Base-by-base conservation (phyloP, 2,329 filamentous ascomycete genomes). In the Colletotrichum sp. region DNA sequence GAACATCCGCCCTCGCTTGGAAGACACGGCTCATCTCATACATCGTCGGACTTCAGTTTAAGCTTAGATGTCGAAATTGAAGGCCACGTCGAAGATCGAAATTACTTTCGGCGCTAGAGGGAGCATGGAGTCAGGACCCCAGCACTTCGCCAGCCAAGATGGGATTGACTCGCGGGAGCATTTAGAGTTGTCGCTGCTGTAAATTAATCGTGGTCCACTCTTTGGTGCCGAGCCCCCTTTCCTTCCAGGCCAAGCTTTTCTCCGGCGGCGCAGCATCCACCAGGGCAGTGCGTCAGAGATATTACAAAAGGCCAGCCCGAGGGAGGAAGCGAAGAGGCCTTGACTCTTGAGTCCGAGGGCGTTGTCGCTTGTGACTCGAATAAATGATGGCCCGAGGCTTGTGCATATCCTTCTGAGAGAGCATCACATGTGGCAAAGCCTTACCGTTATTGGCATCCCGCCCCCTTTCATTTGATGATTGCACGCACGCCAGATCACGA, bases 151-250 rank as follows among this genome's bases (percentile, higher is more conserved):
- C 44, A 52, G 44, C n/a, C 26, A 13, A n/a, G 32, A 63, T 12
- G 39, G 28, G 44, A 34, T 64, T 64, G 63, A 69, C 57, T 73
- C 57, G 64, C 34, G 26, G 34, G n/a, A 65, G 73, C 70, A 62
- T 73, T 76, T 39, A 69, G n/a, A 72, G 70, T 72, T 76, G 60
- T 39, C 30, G 34, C 44, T 55, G 21, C 16, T 64, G 32, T 60
- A 36, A 34, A 73, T 65, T 28, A 57, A 49, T 15, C 24, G 70
- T 69, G 18, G 16, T 7, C 69, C 44, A 52, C 44, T 52, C 67
- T 69, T 63, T 62, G 7, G 18, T 24, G 44, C 49, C n/a, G 36
- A 60, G 10, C 57, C 10, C 72, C 64, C 36, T 34, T 44, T 72
- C 21, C 21, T 10, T 39, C n/a, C 1, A 49, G 28, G 64, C 70